phyloP scores from a whole-genome alignment of 1,139 yeast species.

The Candida pseudocylindracea region DNA sequence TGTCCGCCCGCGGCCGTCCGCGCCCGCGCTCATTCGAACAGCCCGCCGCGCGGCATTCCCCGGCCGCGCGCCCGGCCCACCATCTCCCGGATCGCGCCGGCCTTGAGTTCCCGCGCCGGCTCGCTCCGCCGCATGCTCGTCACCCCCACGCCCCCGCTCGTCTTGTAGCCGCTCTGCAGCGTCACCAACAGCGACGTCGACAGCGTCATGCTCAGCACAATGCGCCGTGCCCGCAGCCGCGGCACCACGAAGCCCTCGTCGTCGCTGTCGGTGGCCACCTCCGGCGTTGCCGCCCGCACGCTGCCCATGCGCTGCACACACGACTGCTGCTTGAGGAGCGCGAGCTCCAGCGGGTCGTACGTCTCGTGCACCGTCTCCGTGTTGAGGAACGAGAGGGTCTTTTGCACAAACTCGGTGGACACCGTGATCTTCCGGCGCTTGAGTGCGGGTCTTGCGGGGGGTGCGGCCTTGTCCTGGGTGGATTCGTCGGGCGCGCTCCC shows the following conservation, averaged over 20 bases:
- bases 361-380: slow-evolving; percentile 7
- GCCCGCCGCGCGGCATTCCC: no score
- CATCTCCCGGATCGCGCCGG: no score
- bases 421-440: not conserved
- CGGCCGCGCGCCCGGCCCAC: no score
- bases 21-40: no score
- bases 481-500: slow-evolving; percentile 46
- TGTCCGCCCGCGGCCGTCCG: no score
- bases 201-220: no score
- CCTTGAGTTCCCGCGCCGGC: no score
- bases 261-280: slow-evolving; percentile 7
- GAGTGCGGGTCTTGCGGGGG: slow-evolving; percentile 1
- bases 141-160: no score
- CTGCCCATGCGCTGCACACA: not conserved
- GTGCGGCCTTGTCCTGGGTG: slow-evolving; percentile 18
- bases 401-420: slow-evolving; percentile 38
- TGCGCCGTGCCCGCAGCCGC: no score
- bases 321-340: not conserved
- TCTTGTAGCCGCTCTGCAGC: no score
- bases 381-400: slow-evolving; percentile 37
- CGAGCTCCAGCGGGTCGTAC: not conserved
- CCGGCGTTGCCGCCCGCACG: not conserved
- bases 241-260: slow-evolving; percentile 13
- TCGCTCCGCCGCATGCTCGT: no score
- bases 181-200: no score